Evolutionary conservation across 805 yeast genomes (phyloP), one percentile per base, ranked within the genome.

Genomic region (Blastobotrys attinorum): DNA sequence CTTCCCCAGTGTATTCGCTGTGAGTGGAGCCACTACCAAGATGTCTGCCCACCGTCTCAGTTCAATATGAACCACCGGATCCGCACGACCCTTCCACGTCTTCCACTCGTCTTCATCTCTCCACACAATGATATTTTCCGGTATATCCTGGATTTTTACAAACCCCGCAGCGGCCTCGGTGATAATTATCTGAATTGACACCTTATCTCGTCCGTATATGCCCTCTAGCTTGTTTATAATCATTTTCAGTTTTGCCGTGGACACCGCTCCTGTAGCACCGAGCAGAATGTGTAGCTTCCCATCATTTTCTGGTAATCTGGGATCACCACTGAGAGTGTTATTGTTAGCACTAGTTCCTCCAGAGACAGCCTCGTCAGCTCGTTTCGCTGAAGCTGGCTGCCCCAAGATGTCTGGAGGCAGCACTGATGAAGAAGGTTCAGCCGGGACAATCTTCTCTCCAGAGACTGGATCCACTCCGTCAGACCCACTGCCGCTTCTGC

Each of bases 21-120:
- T 82, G 52, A 90, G 69, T 11, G 98, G 98, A n/a, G 96, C 95
- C 36, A 90, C 83, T 18, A 92, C 74, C 39, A 92, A 70, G 35
- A 92, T 79, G 64, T 90, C 97, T 1, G 97, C 97, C 97, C 97
- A 90, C 50, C 95, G 78, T 47, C 97, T 79, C 47, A 90, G 70
- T 65, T 92, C 97, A 53, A 90, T 88, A 65, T 90, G 97, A 51
- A 92, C 70, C 31, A 92, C 95, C 1, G 97, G 97, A 62, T 92
- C 97, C 44, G 80, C 71, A 48, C 94, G 72, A 37, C 70, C 64
- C 54, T 80, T 79, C 83, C 97, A 90, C n/a, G 81, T 77, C 27
- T 68, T 67, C 98, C 98, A 90, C 64, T 90, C 97, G 60, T 92
- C 98, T 46, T 76, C 74, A 58, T 92, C 97, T 57, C 89, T 74